Evolutionary conservation across 1,284 basidiomycete species (phyloP).

Genomic region (Cutaneotrichosporon sp.): DNA sequence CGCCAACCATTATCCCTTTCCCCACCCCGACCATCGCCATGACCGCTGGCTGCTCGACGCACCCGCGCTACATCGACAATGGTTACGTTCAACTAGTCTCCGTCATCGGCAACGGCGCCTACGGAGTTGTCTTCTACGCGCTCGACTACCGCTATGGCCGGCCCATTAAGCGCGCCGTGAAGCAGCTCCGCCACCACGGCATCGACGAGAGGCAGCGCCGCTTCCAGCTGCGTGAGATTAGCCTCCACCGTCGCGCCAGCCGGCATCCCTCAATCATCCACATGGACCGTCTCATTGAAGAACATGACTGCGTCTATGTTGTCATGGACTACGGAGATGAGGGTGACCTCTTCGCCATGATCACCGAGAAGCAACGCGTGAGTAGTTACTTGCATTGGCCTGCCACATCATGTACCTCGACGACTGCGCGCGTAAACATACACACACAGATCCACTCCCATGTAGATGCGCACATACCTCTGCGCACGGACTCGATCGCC

Average conservation of each 20-base stretch:
- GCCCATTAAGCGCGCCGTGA: constrained; percentile 68
- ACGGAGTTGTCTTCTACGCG: constrained; percentile 91
- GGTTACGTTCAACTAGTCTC: constrained; percentile 78
- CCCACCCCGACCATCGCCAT: constrained; percentile 1
- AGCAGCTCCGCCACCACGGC: constrained; percentile 63
- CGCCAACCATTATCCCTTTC: neutral
- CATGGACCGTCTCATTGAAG: constrained; percentile 79
- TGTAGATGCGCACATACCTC: neutral
- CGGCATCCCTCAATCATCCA: constrained; percentile 75
- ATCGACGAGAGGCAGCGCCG: constrained; percentile 66
- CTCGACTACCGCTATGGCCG: constrained; percentile 58
- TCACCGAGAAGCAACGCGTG: constrained; percentile 55
- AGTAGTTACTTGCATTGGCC: no score
- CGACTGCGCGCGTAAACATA: neutral
- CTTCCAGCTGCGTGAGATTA: constrained; percentile 72
- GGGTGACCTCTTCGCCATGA: constrained; percentile 83
- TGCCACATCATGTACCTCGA: constrained; percentile 3
- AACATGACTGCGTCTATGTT: constrained; percentile 56
- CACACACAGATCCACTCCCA: neutral
- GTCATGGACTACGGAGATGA: constrained; percentile 69
- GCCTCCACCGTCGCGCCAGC: constrained; percentile 59
- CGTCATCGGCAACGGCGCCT: constrained; percentile 88
- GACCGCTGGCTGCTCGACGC: constrained; percentile 16
- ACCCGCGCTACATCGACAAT: constrained; percentile 59
- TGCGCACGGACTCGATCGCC: neutral